Evolutionary conservation across 2,329 filamentous ascomycete genomes (phyloP), one percentile per base, ranked within the genome.

Genomic region (Arthrobotrys conoides): DNA sequence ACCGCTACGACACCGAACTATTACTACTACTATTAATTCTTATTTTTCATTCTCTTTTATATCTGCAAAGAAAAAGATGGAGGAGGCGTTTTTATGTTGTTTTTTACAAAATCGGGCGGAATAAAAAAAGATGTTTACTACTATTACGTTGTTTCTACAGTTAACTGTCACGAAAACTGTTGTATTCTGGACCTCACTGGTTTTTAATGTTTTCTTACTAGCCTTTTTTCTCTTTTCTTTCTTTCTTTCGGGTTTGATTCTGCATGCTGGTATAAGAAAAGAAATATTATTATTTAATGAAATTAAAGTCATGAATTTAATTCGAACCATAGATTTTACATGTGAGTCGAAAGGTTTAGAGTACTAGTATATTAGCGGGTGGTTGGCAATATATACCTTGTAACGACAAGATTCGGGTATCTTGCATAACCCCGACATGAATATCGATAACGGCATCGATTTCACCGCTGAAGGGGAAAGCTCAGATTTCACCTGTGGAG

Each of bases 231-330:
- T 38, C 10, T 38, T 38, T 14, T 9, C 9, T 38, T 2, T 38
- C 12, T 38, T 38, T 38, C 9, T 10, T 14, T 5, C 36, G 8
- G 4, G 38, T 3, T 6, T 36, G 33, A 9, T 41, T 41, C 12
- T n/a, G 38, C 38, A 41, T 41, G 9, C 38, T 16, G 9, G 16
- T 41, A 41, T 14, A n/a, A 41, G 3, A 41, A 41, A 41, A 41
- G 2, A 41, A 41, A 16, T 16, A 41, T 12, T 3, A 4, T 49
- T 49, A 18, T 18, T 14, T 49, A 49, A 49, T 22, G 8, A 22
- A 49, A 49, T 49, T 4, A 18, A 46, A 46, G 16, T 46, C 41
- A 46, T 46, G 46, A 49, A 22, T 49, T 49, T 22, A 49, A 49
- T 49, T 20, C 44, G 20, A 18, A n/a, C n/a, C n/a, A n/a, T n/a